Conservation (phyloP, 2,329 filamentous ascomycete genomes). For the Monilinia aucupariae region DNA sequence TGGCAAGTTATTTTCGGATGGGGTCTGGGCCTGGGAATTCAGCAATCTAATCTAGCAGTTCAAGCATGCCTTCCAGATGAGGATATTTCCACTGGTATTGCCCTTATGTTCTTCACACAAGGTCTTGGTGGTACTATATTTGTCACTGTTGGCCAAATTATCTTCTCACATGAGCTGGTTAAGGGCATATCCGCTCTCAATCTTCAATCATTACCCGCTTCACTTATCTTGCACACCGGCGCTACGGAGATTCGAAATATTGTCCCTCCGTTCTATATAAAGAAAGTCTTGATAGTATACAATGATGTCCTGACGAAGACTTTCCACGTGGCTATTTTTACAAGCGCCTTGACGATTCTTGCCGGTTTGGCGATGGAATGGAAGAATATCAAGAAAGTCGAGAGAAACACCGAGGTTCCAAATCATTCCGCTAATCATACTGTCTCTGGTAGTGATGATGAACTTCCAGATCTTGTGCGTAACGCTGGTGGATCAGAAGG, state of each 20-base stretch:
- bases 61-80: constrained; percentile 29
- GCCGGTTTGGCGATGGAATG: constrained; percentile 49
- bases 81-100: constrained; percentile 33
- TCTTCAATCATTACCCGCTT: constrained; percentile 15
- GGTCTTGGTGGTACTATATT: constrained; percentile 37
- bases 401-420: constrained; percentile 16
- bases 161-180: constrained; percentile 31
- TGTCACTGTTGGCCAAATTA: constrained; percentile 32
- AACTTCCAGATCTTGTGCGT: background rate
- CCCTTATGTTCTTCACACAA: constrained; percentile 37
- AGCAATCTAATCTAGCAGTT: constrained; percentile 30
- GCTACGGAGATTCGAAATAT: constrained; percentile 47
- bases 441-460: background rate
- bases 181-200: constrained; percentile 18
- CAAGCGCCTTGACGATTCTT: constrained; percentile 44
- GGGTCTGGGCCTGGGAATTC: constrained; percentile 33
- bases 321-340: constrained; percentile 50
- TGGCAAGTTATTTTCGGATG: constrained; percentile 32
- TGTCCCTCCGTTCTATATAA: constrained; percentile 37
- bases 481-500: background rate
- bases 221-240: constrained; percentile 37
- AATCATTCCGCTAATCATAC: background rate
- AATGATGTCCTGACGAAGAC: constrained; percentile 47
- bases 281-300: constrained; percentile 48
- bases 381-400: constrained; percentile 50